phyloP scores from a whole-genome alignment of 192 early-diverging fungal species.

The Backusella sp. region DNA sequence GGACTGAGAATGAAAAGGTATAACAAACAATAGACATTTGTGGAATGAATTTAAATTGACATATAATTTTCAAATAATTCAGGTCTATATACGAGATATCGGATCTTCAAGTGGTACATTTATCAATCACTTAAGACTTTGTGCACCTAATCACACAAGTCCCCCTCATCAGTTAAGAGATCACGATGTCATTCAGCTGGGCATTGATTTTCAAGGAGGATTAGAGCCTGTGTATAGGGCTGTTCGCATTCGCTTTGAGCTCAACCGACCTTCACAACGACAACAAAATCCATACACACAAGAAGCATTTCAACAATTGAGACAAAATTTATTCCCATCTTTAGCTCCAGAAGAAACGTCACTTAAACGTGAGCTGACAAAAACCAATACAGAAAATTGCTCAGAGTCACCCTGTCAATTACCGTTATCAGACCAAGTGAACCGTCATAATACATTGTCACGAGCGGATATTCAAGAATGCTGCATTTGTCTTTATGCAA shows the following conservation, averaged over 20 bases:
- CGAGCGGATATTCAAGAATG: slow-evolving; percentile 55
- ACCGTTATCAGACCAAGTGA: background rate
- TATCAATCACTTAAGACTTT: slow-evolving; percentile 89
- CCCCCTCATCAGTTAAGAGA: slow-evolving; percentile 75
- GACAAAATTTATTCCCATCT: slow-evolving; percentile 3
- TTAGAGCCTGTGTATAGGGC: slow-evolving; percentile 84
- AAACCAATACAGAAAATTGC: background rate
- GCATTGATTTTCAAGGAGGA: slow-evolving; percentile 95
- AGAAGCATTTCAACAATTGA: slow-evolving; percentile 17
- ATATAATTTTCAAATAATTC: background rate
- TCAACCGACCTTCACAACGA: slow-evolving; percentile 53
- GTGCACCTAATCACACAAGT: slow-evolving; percentile 81
- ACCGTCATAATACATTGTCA: background rate
- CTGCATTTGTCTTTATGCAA: slow-evolving; percentile 81
- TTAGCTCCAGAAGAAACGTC: background rate
- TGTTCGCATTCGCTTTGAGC: slow-evolving; percentile 80
- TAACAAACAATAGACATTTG: background rate
- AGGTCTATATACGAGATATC: slow-evolving; percentile 92
- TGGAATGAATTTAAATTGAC: background rate
- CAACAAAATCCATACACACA: slow-evolving; percentile 1
- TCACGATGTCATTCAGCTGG: slow-evolving; percentile 93
- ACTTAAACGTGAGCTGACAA: background rate
- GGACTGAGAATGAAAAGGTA: slow-evolving; percentile 63
- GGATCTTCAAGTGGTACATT: slow-evolving; percentile 97
- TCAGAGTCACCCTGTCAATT: background rate